Percentiles rank a stretch among this genome's conserved stretches.
These are phyloP conservation scores for Akanthomyces lecanii DNA, from an alignment of 2,329 filamentous ascomycete genomes.

Conservation along the genomic window DNA sequence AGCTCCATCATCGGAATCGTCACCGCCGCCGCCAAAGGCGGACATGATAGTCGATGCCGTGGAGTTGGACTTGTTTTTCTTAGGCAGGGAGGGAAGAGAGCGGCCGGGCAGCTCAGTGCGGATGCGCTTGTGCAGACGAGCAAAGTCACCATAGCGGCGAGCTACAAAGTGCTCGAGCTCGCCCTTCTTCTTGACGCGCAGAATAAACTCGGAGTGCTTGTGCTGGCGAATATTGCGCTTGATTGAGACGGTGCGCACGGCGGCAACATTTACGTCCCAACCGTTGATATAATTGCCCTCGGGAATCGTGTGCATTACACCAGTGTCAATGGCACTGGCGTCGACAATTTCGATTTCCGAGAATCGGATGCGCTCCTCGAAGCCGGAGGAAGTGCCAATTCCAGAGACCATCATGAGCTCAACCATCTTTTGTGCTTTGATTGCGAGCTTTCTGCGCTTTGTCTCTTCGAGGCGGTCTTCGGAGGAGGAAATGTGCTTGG, in stretches of 20 bases:
- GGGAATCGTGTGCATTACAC: constrained; percentile 79
- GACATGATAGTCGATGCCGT: constrained; percentile 56
- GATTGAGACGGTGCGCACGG: constrained; percentile 72
- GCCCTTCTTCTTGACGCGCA: constrained; percentile 76
- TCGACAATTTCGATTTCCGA: constrained; percentile 97
- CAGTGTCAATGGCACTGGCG: constrained; percentile 84
- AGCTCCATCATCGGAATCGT: constrained; percentile 71
- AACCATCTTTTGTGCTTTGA: constrained; percentile 91
- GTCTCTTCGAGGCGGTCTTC: constrained; percentile 95
- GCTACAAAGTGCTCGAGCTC: constrained; percentile 75
- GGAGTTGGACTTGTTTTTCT: constrained; percentile 83
- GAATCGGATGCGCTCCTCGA: constrained; percentile 95
- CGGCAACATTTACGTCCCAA: constrained; percentile 95
- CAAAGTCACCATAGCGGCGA: constrained; percentile 85
- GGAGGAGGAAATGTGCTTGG: constrained; percentile 93
- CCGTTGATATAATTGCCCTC: constrained; percentile 91
- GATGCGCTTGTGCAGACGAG: constrained; percentile 70
- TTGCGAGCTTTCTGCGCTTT: constrained; percentile 84
- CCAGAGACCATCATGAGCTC: constrained; percentile 99
- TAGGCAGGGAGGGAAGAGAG: constrained; percentile 77
- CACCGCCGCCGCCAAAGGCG: constrained; percentile 50
- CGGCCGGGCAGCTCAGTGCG: constrained; percentile 86
- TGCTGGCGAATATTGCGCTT: constrained; percentile 88
- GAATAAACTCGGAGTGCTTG: constrained; percentile 88
- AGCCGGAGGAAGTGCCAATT: constrained; percentile 90